Evolutionary conservation across 768 basidiomycete genomes (phyloP), one percentile per base, ranked within the genome.

Genomic region (Mycena crocata): DNA sequence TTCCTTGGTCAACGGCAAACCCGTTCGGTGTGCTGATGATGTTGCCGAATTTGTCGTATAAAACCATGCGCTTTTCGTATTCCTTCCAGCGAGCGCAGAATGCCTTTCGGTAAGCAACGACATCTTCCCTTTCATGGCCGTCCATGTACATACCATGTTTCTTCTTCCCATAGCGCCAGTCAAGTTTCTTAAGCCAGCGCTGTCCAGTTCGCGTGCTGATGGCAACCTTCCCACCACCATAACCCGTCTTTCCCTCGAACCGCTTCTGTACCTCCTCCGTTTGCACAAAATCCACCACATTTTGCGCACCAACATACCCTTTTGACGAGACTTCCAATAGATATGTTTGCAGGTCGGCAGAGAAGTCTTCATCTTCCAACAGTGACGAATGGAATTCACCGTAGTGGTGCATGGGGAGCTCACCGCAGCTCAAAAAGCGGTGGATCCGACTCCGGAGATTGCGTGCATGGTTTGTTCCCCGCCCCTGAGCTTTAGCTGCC

Each of bases 211-310:
- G 49, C 10, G n/a, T 28, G 28, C 48, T n/a, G n/a, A n/a, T n/a
- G n/a, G n/a, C n/a, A n/a, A n/a, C n/a, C n/a, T n/a, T n/a, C n/a
- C 31, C 40, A 21, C 40, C 15, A 45, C 23, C 40, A 55, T 32
- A 71, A 66, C 23, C 64, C 64, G 44, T 68, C 62, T 30, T 68
- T 71, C 60, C 68, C 14, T 44, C 54, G 23, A 66, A 40, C 8
- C 35, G 19, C 23, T 32, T 34, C 37, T 55, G 17, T 21, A 67
- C 54, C 31, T 72, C 58, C 1, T 50, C 46, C 15, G 31, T 8
- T 23, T 35, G 58, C 64, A 72, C 23, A 40, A 57, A 69, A 12
- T 23, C 51, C 32, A 37, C 35, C 13, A 24, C 34, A n/a, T 17
- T 52, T 32, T 3, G 37, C 34, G 51, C 37, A 35, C 19, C 35